Evolutionary conservation across 768 basidiomycete species (phyloP), one percentile per base, ranked within the genome.

Genomic region (Trichaptum fuscoviolaceum): DNA sequence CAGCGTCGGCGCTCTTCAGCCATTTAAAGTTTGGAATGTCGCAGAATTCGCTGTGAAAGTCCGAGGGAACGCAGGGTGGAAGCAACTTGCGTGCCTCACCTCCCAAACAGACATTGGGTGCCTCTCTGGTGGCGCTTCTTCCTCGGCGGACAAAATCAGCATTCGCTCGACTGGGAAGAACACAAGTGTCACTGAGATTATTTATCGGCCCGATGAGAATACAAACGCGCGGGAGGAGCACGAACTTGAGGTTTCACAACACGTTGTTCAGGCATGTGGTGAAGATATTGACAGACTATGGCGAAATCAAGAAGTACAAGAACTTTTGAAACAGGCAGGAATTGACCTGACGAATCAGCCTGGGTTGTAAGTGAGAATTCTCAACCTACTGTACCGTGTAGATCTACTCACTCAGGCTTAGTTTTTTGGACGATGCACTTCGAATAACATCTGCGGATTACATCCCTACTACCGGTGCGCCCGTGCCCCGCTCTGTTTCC

Each of bases 201-300:
- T 52, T 12, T 52, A 52, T 20, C 42, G 42, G 42, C 42, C 42
- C 42, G 42, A 52, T 52, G 59, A 15, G 23, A 17, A 25, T 34
- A 34, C 24, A 25, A 61, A 25, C 9, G 30, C 15, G 59, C 59
- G 23, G 5, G 25, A 61, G 23, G 25, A 61, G 23, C 59, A 82
- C 67, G 83, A 84, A 64, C 68, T 80, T 18, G 77, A 79, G 66
- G 78, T 81, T 64, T 74, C 82, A 59, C 67, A 75, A 26, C 75
- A 82, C 59, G 83, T 87, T 61, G 72, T 88, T 58, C 79, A 79
- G 35, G 86, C 85, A 8, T 84, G 85, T 68, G 76, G 79, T 7
- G 79, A 80, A 23, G 85, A 88, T 71, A 87, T 90, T 25, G 73
- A 77, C 5, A 75, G 76, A 24, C 75, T 90, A 30, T 89, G 88